These are phyloP conservation scores for Batrachochytrium dendrobatidis DNA, from an alignment of 371 early-diverging fungal genomes.

Conservation along the genomic window DNA sequence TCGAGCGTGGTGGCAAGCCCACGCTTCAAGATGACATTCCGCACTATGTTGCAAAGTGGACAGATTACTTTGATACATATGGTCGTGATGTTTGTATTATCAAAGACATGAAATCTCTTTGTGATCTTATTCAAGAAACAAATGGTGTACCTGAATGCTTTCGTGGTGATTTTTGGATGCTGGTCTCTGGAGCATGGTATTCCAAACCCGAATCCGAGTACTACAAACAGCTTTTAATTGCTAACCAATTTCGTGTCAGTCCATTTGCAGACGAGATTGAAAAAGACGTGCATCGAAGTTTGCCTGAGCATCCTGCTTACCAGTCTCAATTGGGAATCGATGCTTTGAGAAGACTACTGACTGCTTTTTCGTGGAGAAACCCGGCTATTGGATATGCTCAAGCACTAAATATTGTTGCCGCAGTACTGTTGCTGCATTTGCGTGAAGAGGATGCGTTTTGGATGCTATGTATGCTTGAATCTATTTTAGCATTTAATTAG, in stretches of 20 bases:
- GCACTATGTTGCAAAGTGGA: constrained; percentile 19
- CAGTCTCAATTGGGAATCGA: constrained; percentile 48
- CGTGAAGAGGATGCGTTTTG: constrained; percentile 62
- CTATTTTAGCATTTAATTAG: background rate
- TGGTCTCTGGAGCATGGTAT: constrained; percentile 39
- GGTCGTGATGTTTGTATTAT: constrained; percentile 52
- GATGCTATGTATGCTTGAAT: constrained; percentile 39
- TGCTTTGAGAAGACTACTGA: constrained; percentile 51
- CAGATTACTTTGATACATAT: constrained; percentile 41
- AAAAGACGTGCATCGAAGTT: constrained; percentile 51
- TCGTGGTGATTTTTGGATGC: constrained; percentile 49
- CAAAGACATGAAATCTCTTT: constrained; percentile 37
- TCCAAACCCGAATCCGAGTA: constrained; percentile 34
- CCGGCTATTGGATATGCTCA: constrained; percentile 62
- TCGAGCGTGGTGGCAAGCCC: background rate
- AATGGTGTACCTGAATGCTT: constrained; percentile 36
- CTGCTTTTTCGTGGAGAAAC: constrained; percentile 56
- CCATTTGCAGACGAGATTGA: constrained; percentile 55
- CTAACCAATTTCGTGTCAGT: constrained; percentile 23
- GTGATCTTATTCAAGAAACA: constrained; percentile 36
- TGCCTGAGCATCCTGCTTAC: constrained; percentile 61
- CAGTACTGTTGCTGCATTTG: constrained; percentile 50
- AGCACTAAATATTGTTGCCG: constrained; percentile 58
- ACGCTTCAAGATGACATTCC: constrained; percentile 1
- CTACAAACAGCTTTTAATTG: constrained; percentile 28